Evolutionary conservation across 495 filamentous ascomycete species (phyloP).

Genomic region (Lophium mytilinum): DNA sequence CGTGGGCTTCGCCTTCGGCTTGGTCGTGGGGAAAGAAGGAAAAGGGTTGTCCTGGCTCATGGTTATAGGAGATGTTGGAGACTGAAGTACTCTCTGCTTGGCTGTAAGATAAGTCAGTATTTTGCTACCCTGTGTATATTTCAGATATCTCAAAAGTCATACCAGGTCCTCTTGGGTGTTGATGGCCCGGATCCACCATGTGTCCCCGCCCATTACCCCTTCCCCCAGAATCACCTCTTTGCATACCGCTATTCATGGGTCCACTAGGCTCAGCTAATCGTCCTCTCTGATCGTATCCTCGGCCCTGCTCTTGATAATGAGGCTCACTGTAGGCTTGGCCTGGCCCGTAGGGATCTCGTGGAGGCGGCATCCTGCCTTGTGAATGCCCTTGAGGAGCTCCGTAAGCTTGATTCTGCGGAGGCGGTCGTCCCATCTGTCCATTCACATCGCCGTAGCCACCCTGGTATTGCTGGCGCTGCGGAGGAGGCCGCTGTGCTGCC

Average conservation of each 20-base stretch:
- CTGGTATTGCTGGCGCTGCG: constrained; percentile 45
- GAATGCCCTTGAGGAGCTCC: constrained; percentile 26
- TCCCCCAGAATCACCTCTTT: constrained; percentile 10
- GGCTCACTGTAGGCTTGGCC: constrained; percentile 11
- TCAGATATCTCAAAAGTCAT: not conserved
- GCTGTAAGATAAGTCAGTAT: constrained; percentile 12
- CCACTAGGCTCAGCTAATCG: constrained; percentile 14
- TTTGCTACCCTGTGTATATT: not conserved
- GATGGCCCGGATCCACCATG: constrained; percentile 3
- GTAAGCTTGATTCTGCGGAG: not conserved
- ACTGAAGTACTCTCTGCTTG: constrained; percentile 26
- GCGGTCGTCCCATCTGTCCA: constrained; percentile 8
- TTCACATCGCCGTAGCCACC: constrained; percentile 18
- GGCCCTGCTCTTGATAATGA: constrained; percentile 10
- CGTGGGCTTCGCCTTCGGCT: constrained; percentile 39
- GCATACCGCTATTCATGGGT: constrained; percentile 9
- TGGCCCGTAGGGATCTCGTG: constrained; percentile 10
- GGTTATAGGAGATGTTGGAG: constrained; percentile 41
- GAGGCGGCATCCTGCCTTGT: constrained; percentile 12
- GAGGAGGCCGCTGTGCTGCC: constrained; percentile 1
- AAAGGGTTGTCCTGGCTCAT: constrained; percentile 60
- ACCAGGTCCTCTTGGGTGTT: constrained; percentile 28
- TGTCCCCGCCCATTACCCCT: constrained; percentile 7
- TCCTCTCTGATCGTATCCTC: constrained; percentile 6
- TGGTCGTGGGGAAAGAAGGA: constrained; percentile 51